A percentile compares a stretch with the other conserved stretches of the same genome.
phyloP scores from a whole-genome alignment of 208 protist species.

The Lotmaria passim region DNA sequence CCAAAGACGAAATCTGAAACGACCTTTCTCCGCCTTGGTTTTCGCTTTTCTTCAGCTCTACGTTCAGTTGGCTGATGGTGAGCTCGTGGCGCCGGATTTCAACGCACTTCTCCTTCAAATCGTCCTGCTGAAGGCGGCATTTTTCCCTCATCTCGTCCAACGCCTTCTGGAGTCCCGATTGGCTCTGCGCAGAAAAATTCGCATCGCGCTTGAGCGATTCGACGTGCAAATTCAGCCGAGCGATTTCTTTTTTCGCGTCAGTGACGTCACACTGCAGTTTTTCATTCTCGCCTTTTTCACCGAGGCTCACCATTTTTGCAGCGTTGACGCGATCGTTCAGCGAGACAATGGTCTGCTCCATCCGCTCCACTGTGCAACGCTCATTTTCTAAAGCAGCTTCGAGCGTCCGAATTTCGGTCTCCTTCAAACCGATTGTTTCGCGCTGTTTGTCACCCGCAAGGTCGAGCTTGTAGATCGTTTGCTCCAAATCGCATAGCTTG shows the following conservation, averaged over 20 bases:
- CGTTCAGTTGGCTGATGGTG: constrained; percentile 61
- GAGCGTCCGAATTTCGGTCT: constrained; percentile 70
- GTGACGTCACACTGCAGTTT: constrained; percentile 62
- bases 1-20: constrained; percentile 46
- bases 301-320: constrained; percentile 68
- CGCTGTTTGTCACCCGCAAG: constrained; percentile 67
- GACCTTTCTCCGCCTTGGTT: constrained; percentile 50
- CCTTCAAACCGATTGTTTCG: constrained; percentile 70
- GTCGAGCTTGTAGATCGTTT: constrained; percentile 74
- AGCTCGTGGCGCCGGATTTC: constrained; percentile 71
- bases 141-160: constrained; percentile 65
- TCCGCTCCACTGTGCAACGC: constrained; percentile 53
- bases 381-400: constrained; percentile 55
- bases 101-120: constrained; percentile 62
- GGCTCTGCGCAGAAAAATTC: constrained; percentile 47
- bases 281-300: constrained; percentile 65
- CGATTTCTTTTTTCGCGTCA: constrained; percentile 60
- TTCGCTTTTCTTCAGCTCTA: constrained; percentile 72
- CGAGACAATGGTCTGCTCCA: constrained; percentile 69
- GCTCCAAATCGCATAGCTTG: constrained; percentile 65
- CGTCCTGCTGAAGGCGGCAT: constrained; percentile 45
- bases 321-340: constrained; percentile 79
- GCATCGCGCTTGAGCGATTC: constrained; percentile 62
- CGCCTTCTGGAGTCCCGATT: constrained; percentile 50
- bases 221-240: constrained; percentile 49